phyloP scores from a whole-genome alignment of 768 basidiomycete species.

The Leccinum disarticulatum region DNA sequence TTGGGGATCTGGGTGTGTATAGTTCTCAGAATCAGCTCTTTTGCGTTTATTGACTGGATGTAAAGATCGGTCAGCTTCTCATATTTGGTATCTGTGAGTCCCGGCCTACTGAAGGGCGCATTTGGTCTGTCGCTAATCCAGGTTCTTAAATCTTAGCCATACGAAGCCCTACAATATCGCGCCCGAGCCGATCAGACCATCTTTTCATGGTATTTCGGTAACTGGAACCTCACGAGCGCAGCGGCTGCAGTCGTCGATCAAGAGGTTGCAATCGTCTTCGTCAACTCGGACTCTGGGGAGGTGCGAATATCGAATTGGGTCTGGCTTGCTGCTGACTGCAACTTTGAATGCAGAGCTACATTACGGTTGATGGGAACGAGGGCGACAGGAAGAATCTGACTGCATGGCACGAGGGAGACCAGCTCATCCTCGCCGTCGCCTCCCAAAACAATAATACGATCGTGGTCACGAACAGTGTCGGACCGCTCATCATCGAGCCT shows the following conservation, averaged over 20 bases:
- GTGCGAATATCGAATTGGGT: slow-evolving; percentile 22
- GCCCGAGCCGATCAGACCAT: slow-evolving; percentile 66
- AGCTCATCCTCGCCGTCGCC: slow-evolving; percentile 56
- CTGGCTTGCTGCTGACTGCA: not conserved
- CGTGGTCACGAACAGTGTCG: slow-evolving; percentile 78
- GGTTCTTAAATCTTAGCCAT: slow-evolving; percentile 45
- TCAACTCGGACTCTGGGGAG: slow-evolving; percentile 84
- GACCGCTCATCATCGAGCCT: slow-evolving; percentile 62
- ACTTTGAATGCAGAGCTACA: slow-evolving; percentile 41
- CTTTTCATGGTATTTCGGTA: slow-evolving; percentile 68
- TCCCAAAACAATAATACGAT: slow-evolving; percentile 72
- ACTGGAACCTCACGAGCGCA: slow-evolving; percentile 59
- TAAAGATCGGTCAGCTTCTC: slow-evolving; percentile 66
- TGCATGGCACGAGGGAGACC: slow-evolving; percentile 37
- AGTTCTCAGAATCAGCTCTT: not conserved
- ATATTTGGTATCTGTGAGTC: slow-evolving; percentile 70
- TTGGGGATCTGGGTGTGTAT: slow-evolving; percentile 76
- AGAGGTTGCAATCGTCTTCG: slow-evolving; percentile 78
- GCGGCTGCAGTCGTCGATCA: slow-evolving; percentile 46
- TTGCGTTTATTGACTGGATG: not conserved
- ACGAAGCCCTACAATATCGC: slow-evolving; percentile 75
- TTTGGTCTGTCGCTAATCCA: not conserved
- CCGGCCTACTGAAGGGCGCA: not conserved
- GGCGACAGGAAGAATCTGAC: slow-evolving; percentile 40
- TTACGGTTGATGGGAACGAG: slow-evolving; percentile 56